phyloP scores from a whole-genome alignment of 345 rosid genomes.

The Dimocarpus longan region DNA sequence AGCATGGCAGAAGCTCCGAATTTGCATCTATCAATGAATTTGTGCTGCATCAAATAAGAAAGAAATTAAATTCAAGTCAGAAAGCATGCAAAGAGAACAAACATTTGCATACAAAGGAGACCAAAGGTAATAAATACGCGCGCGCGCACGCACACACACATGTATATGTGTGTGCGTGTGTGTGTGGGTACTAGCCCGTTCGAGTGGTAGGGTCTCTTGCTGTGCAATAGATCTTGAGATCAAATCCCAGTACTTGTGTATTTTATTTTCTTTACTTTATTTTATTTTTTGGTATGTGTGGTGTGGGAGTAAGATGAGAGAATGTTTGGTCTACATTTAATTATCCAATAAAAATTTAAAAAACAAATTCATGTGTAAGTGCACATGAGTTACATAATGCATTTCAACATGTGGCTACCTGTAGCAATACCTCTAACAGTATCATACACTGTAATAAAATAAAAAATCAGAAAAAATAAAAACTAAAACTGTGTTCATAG shows the following conservation, averaged over 20 bases:
- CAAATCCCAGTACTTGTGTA: neutral
- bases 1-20: constrained; percentile 87
- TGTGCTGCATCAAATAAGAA: constrained; percentile 64
- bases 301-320: neutral
- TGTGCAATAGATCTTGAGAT: neutral
- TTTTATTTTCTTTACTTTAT: neutral
- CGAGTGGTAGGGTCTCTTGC: neutral
- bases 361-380: neutral
- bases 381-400: neutral
- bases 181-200: neutral
- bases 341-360: too few relatives aligned
- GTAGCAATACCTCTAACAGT: neutral
- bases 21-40: constrained; percentile 89
- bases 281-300: neutral
- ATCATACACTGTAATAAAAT: neutral
- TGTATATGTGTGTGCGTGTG: too few relatives aligned
- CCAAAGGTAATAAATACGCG: neutral
- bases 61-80: constrained; percentile 30
- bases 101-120: neutral
- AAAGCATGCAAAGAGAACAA: constrained; percentile 12
- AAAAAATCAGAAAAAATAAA: neutral
- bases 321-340: neutral
- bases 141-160: neutral
- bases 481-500: neutral
- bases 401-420: neutral